Evolutionary conservation across 352 stramenopile species (phyloP).

Genomic region (Pythium monospermum): DNA sequence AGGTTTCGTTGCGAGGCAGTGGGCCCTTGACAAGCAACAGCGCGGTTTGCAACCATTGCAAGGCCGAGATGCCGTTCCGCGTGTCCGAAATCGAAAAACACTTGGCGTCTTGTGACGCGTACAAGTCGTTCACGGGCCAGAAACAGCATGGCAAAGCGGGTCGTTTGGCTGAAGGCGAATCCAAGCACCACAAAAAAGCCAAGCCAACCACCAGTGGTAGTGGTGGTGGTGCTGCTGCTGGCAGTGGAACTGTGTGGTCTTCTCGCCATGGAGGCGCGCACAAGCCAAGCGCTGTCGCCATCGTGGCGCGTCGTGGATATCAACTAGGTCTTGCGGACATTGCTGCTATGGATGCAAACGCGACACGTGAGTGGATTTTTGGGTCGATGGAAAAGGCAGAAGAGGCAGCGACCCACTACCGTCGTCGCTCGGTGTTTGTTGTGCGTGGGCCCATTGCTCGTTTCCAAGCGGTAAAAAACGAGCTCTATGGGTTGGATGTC

Average conservation of each 20-base stretch:
- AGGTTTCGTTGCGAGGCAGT: conserved; percentile 10
- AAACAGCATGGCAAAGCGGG: no score
- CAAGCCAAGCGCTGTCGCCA: no score
- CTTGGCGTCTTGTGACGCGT: conserved; percentile 8
- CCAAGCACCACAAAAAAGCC: no score
- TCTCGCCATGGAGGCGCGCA: no score
- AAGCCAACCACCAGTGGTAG: conserved; percentile 3
- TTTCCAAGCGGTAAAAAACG: background rate
- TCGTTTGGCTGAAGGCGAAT: no score
- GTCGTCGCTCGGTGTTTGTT: background rate
- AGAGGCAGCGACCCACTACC: conserved; percentile 4
- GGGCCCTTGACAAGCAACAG: background rate
- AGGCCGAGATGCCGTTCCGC: background rate
- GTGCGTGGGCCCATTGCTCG: conserved; percentile 1
- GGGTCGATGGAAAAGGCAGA: conserved; percentile 4
- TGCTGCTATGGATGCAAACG: conserved; percentile 1
- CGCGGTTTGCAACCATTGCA: conserved; percentile 15
- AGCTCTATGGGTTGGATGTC: conserved; percentile 8
- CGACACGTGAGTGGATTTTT: conserved; percentile 11
- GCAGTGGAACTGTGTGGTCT: no score
- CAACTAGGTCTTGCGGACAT: background rate
- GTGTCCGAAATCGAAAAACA: conserved; percentile 1
- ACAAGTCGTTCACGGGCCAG: conserved; percentile 5
- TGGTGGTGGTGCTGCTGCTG: no score
- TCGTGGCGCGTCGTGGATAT: background rate